Evolutionary conservation across 225 moss, liverwort and hornwort species (phyloP).

Genomic region (Neckera pumila): DNA sequence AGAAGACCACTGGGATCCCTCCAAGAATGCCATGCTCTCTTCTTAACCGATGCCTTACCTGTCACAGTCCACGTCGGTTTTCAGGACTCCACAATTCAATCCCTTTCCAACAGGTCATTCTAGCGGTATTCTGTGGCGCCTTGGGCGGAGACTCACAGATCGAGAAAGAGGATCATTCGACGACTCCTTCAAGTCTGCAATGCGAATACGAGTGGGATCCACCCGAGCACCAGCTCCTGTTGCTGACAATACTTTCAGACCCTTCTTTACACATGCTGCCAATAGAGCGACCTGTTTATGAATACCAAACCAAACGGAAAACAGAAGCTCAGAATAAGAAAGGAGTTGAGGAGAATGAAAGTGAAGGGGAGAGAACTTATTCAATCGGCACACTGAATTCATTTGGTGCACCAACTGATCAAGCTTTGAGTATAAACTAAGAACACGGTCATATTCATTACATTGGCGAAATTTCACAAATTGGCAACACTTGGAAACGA

Average conservation of each 20-base stretch:
- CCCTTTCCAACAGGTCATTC: not conserved
- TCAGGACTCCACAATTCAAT: not conserved
- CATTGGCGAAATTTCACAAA: not conserved
- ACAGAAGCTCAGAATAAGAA: not conserved
- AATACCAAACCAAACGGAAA: not conserved
- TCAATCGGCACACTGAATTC: not conserved
- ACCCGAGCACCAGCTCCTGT: slow-evolving; percentile 98
- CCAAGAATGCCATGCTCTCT: slow-evolving; percentile 74
- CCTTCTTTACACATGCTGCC: slow-evolving; percentile 78
- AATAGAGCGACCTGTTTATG: slow-evolving; percentile 68
- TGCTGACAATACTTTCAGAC: slow-evolving; percentile 81
- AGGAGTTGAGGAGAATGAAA: not conserved
- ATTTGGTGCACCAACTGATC: not conserved
- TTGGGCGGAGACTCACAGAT: slow-evolving; percentile 46
- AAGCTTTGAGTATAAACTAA: not conserved
- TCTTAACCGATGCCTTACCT: slow-evolving; percentile 88
- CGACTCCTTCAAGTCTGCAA: slow-evolving; percentile 89
- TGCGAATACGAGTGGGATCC: slow-evolving; percentile 92
- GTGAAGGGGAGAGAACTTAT: not conserved
- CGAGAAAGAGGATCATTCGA: slow-evolving; percentile 94
- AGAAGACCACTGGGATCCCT: slow-evolving; percentile 94
- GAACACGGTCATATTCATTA: not conserved
- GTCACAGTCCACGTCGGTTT: slow-evolving; percentile 7
- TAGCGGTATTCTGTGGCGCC: not conserved
- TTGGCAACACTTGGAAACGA: not conserved